Conservation (phyloP, 2,329 filamentous ascomycete genomes). For the Ophiocordyceps sinensis region DNA sequence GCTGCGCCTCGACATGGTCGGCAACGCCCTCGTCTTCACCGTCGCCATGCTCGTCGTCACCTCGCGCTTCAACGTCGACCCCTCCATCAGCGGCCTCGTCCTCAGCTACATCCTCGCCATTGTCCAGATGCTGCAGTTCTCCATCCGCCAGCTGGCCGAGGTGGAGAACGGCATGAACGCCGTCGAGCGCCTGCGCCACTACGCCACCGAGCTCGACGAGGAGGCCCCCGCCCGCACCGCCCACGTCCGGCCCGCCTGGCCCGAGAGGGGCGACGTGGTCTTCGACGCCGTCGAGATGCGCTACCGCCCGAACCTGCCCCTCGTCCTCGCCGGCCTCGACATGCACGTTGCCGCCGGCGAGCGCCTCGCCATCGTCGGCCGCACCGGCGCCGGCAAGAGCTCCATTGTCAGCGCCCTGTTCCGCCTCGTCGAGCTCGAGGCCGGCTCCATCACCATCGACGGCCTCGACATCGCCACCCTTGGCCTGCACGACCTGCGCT, state of each 20-base stretch:
- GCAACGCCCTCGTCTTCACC: constrained; percentile 72
- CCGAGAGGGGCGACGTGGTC: constrained; percentile 67
- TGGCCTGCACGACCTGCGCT: constrained; percentile 61
- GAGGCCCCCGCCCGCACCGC: constrained; percentile 72
- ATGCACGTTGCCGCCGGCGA: constrained; percentile 66
- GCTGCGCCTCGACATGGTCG: constrained; percentile 69
- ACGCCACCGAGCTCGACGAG: constrained; percentile 73
- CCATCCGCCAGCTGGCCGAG: constrained; percentile 82
- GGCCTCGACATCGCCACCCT: constrained; percentile 57
- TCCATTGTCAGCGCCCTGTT: constrained; percentile 76
- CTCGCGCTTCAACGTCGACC: constrained; percentile 70
- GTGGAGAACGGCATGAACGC: constrained; percentile 98
- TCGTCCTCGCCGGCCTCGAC: constrained; percentile 55
- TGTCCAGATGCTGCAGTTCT: constrained; percentile 92
- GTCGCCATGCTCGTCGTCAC: constrained; percentile 86
- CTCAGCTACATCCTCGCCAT: constrained; percentile 88
- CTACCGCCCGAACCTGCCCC: constrained; percentile 56
- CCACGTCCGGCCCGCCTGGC: constrained; percentile 65
- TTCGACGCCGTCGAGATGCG: constrained; percentile 69
- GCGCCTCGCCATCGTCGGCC: constrained; percentile 67
- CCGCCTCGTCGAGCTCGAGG: constrained; percentile 54
- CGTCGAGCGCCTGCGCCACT: constrained; percentile 82
- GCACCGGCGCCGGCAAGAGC: constrained; percentile 71
- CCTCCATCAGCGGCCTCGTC: constrained; percentile 75
- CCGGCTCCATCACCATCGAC: constrained; percentile 49